A percentile compares a stretch with the other conserved stretches of the same genome.
Conservation (phyloP, 371 early-diverging fungal species). For the Rhizomucor pusillus region DNA sequence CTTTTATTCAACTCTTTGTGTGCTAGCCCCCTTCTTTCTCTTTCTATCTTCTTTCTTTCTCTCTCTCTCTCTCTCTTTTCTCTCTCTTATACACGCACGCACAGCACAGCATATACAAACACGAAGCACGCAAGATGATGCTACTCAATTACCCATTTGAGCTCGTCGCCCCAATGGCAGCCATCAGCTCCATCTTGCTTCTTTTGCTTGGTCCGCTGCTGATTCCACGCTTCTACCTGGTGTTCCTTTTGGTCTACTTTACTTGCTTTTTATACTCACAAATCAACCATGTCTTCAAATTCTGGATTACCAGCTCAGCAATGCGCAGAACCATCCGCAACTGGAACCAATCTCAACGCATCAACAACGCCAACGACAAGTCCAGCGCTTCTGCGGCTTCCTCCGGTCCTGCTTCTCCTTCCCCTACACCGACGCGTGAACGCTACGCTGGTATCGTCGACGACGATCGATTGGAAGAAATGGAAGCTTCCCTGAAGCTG, state of each 20-base stretch:
- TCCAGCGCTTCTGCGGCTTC: conserved; percentile 4
- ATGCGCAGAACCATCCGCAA: conserved; percentile 44
- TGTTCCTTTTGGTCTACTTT: conserved; percentile 51
- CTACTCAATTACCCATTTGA: conserved; percentile 45
- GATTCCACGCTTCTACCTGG: conserved; percentile 50
- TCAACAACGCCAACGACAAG: too few species aligned
- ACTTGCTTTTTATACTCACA: conserved; percentile 49
- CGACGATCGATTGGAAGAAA: conserved; percentile 37
- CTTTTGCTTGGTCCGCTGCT: conserved; percentile 50
- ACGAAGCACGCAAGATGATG: conserved; percentile 2
- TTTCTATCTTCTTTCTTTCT: conserved; percentile 7
- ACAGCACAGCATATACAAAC: conserved; percentile 1
- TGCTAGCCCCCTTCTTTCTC: conserved; percentile 2
- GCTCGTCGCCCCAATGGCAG: conserved; percentile 52
- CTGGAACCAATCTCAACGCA: conserved; percentile 40
- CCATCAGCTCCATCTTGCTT: conserved; percentile 45
- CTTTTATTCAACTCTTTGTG: conserved; percentile 11
- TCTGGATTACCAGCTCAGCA: conserved; percentile 37
- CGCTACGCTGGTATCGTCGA: conserved; percentile 27
- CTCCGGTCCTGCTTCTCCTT: conserved; percentile 5
- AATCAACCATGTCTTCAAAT: conserved; percentile 55
- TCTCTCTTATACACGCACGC: conserved; percentile 3
- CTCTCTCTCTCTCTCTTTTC: conserved; percentile 10
- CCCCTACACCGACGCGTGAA: conserved; percentile 21
- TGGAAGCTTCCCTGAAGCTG: conserved; percentile 40